phyloP scores from a whole-genome alignment of 2,329 filamentous ascomycete genomes.

The Didymella exigua region DNA sequence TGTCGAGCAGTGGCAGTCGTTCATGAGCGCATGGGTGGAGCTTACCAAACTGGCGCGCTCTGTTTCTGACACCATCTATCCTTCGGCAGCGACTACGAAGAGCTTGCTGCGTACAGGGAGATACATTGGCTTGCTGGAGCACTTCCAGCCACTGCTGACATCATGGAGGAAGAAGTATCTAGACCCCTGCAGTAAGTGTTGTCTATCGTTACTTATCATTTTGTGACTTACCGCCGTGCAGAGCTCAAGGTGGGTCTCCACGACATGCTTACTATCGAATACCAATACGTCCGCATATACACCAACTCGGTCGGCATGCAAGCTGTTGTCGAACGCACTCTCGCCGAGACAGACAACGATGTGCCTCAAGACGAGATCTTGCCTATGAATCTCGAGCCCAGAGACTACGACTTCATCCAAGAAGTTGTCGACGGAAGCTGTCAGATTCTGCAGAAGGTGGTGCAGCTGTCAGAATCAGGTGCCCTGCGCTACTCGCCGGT shows the following conservation, averaged over 20 bases:
- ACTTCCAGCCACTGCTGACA: conserved; percentile 51
- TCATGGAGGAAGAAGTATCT: conserved; percentile 51
- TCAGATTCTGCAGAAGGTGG: conserved; percentile 58
- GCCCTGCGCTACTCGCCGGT: conserved; percentile 60
- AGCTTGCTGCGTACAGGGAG: conserved; percentile 54
- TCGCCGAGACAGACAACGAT: conserved; percentile 48
- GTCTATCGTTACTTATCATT: fast-evolving
- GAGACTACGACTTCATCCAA: conserved; percentile 62
- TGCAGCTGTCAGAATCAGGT: conserved; percentile 54
- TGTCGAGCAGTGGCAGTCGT: conserved; percentile 56
- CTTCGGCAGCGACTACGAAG: conserved; percentile 49
- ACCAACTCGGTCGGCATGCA: conserved; percentile 60
- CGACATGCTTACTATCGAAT: conserved; percentile 61
- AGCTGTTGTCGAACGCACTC: conserved; percentile 61
- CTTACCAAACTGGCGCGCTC: conserved; percentile 55
- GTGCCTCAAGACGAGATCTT: conserved; percentile 48
- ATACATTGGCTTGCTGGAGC: conserved; percentile 57
- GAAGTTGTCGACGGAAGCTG: conserved; percentile 62
- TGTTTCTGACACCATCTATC: conserved; percentile 60
- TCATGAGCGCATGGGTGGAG: conserved; percentile 59
- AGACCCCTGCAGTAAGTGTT: conserved; percentile 44
- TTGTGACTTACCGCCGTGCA: conserved; percentile 7
- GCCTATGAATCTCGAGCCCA: conserved; percentile 53
- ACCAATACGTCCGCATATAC: conserved; percentile 52
- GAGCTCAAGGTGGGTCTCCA: conserved; percentile 49